Base-by-base conservation (phyloP, 1,284 basidiomycete genomes). In the Microbotryum violaceum region DNA sequence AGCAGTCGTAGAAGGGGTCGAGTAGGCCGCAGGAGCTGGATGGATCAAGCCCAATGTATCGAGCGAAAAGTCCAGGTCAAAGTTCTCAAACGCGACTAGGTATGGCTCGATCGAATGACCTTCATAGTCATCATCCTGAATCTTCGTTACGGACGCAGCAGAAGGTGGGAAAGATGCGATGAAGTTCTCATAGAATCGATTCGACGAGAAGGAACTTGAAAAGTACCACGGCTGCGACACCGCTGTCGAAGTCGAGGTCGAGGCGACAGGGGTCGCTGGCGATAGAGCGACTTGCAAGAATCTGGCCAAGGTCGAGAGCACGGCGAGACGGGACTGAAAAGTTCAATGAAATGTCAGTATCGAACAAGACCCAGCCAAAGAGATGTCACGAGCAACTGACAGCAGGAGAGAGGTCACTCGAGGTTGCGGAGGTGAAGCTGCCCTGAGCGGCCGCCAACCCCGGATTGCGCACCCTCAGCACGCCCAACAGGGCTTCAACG, bases 321-420 rank as follows among this genome's bases (percentile, higher is more conserved):
- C 57, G 2, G 67, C 62, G 42, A 67, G 64, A 27, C 71, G 70
- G 12, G 69, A 56, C 66, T 70, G 55, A 20, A 27, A 18, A 16
- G 46, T 76, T 44, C 14, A 42, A 45, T 18, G 12, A 42, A 18
- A 16, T 20, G 74, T 81, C 84, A 14, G 86, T 87, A 85, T 87
- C 37, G 53, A 29, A 65, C 44, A 58, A 37, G n/a, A 55, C 21
- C 23, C 21, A 45, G 31, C 20, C 53, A 56, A 53, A 55, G 56
- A 61, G 57, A 47, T 33, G 45, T 16, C 37, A 56, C 44, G 42
- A 55, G 16, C 23, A 31, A 75, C 81, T 58, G 74, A 89, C 88
- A 31, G 79, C 77, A 55, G 81, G 75, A 9, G 85, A 86, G 54
- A 89, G 74, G 6, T 83, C 79, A 9, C 86, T 82, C 62, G 82